Evolutionary conservation across 345 rosid genomes (phyloP).

Genomic region (Passiflora organensis): DNA sequence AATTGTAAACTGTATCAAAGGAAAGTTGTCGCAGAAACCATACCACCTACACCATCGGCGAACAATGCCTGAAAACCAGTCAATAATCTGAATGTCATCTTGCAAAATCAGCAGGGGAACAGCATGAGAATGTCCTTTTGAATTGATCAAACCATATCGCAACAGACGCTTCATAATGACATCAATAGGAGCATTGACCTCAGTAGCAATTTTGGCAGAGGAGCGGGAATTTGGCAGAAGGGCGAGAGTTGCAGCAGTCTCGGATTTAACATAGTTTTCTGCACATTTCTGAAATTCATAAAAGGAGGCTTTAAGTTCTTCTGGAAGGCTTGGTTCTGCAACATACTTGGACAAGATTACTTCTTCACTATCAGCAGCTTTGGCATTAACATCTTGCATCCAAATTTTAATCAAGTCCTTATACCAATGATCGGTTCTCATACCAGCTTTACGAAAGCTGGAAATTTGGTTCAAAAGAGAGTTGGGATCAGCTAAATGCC

Average conservation of each 20-base stretch:
- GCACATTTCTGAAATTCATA: slow-evolving; percentile 58
- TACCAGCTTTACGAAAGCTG: slow-evolving; percentile 66
- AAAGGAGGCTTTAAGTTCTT: slow-evolving; percentile 67
- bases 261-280: slow-evolving; percentile 66
- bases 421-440: slow-evolving; percentile 94
- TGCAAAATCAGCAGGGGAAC: slow-evolving; percentile 53
- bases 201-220: slow-evolving; percentile 32
- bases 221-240: slow-evolving; percentile 49
- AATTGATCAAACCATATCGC: slow-evolving; percentile 63
- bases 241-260: slow-evolving; percentile 53
- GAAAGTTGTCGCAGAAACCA: slow-evolving; percentile 52
- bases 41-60: slow-evolving; percentile 74
- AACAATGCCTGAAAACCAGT: slow-evolving; percentile 75
- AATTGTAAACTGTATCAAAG: slow-evolving; percentile 56
- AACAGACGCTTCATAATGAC: slow-evolving; percentile 63
- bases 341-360: slow-evolving; percentile 58
- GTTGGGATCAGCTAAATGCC: slow-evolving; percentile 56
- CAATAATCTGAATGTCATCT: slow-evolving; percentile 62
- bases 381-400: slow-evolving; percentile 60
- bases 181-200: slow-evolving; percentile 58
- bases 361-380: slow-evolving; percentile 50
- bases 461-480: slow-evolving; percentile 70
- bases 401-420: slow-evolving; percentile 62
- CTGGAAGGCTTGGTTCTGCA: slow-evolving; percentile 72
- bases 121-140: slow-evolving; percentile 53